phyloP scores from a whole-genome alignment of 2,329 filamentous ascomycete genomes.

The Diatrype stigma region DNA sequence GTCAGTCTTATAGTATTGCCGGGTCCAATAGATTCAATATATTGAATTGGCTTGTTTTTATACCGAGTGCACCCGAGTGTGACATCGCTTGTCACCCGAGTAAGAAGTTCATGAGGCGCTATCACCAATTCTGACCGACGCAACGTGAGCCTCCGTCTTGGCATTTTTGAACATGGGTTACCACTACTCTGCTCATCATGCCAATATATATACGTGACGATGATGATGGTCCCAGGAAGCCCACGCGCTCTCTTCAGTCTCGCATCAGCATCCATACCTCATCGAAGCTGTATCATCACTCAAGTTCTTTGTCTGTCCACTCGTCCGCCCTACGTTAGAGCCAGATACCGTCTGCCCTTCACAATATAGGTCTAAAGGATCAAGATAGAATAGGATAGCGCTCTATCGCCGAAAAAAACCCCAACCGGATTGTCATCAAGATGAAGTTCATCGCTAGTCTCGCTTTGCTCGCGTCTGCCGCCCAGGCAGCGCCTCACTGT shows the following conservation, averaged over 20 bases:
- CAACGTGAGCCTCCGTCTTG: conserved; percentile 18
- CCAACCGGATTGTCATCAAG: conserved; percentile 4
- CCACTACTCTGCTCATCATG: neutral
- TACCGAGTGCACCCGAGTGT: conserved; percentile 12
- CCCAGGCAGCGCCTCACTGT: conserved; percentile 25
- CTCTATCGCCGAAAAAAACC: neutral
- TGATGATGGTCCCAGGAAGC: too few relatives aligned
- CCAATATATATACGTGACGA: conserved; percentile 8
- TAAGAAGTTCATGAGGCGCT: conserved; percentile 8
- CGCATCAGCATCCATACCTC: too few relatives aligned
- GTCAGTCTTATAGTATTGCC: neutral
- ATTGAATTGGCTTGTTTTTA: neutral
- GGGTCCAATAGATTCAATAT: neutral
- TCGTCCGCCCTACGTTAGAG: too few relatives aligned
- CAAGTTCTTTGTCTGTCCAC: too few relatives aligned
- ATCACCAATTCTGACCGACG: conserved; percentile 11
- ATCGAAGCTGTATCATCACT: too few relatives aligned
- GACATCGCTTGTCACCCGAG: conserved; percentile 14
- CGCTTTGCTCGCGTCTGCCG: conserved; percentile 14
- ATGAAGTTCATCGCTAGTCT: conserved; percentile 17
- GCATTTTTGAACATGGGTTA: conserved; percentile 3
- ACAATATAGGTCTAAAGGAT: too few relatives aligned
- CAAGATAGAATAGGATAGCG: neutral
- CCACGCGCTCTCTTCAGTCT: too few relatives aligned
- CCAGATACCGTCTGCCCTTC: too few relatives aligned